Conservation (phyloP, 176 grass and related monocot species). For the Bromus sterilis region DNA sequence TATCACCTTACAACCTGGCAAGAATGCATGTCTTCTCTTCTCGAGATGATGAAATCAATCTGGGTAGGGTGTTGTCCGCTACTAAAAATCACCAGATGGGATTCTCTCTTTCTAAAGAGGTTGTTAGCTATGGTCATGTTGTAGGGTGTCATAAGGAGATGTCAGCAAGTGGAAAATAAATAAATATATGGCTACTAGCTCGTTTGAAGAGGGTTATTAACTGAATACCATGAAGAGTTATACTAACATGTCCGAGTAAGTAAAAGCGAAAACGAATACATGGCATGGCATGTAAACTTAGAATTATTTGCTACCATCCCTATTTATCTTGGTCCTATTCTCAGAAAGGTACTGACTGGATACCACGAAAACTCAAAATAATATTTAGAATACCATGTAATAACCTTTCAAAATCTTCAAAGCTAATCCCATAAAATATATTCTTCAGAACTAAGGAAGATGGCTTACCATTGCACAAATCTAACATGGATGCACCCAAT, state of each 20-base stretch:
- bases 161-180: too few relatives aligned
- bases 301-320: background rate
- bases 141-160: background rate
- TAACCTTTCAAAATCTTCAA: background rate
- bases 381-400: background rate
- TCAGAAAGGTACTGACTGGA: background rate
- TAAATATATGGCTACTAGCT: background rate
- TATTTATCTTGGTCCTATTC: background rate
- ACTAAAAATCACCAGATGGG: too few relatives aligned
- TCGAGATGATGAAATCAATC: too few relatives aligned
- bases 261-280: background rate
- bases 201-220: background rate
- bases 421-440: background rate
- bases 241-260: background rate
- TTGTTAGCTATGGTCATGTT: too few relatives aligned
- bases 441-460: background rate
- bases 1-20: too few relatives aligned
- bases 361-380: background rate
- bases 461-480: conserved; percentile 48
- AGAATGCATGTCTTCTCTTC: too few relatives aligned
- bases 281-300: background rate
- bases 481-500: conserved; percentile 61
- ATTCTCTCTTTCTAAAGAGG: too few relatives aligned
- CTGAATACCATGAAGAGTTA: background rate
- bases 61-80: too few relatives aligned